A percentile compares a stretch with the other conserved stretches of the same genome.
These are phyloP conservation scores for Meyerozyma elateridarum DNA, from an alignment of 1,139 yeast genomes.

Conservation along the genomic window DNA sequence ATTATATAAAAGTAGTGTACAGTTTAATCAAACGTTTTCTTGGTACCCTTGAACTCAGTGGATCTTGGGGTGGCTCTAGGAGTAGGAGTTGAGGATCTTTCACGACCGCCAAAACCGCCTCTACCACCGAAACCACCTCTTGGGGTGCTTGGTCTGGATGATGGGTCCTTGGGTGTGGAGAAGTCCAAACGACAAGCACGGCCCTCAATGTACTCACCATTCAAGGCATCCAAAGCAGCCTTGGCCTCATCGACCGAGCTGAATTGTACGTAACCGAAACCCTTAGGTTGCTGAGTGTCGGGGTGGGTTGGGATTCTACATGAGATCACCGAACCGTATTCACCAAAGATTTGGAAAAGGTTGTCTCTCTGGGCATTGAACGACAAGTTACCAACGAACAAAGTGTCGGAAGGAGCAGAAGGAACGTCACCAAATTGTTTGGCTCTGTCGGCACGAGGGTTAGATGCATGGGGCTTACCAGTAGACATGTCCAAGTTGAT, in stretches of 20 bases:
- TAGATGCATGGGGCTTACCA: slow-evolving; percentile 61
- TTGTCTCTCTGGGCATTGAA: slow-evolving; percentile 82
- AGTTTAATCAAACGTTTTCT: slow-evolving; percentile 68
- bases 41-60: slow-evolving; percentile 67
- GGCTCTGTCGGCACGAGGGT: slow-evolving; percentile 67
- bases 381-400: slow-evolving; percentile 92
- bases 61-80: slow-evolving; percentile 56
- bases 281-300: slow-evolving; percentile 98
- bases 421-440: slow-evolving; percentile 83
- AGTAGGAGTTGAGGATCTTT: slow-evolving; percentile 43
- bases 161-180: slow-evolving; percentile 80
- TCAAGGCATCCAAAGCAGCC: slow-evolving; percentile 80
- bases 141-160: slow-evolving; percentile 15
- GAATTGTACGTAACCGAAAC: slow-evolving; percentile 96
- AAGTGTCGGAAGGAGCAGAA: slow-evolving; percentile 89
- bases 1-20: slow-evolving; percentile 4
- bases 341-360: slow-evolving; percentile 67
- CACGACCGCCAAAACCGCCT: slow-evolving; percentile 31
- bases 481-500: slow-evolving; percentile 90
- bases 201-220: slow-evolving; percentile 86
- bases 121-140: slow-evolving; percentile 27
- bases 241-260: slow-evolving; percentile 84
- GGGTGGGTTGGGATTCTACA: slow-evolving; percentile 97
- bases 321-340: slow-evolving; percentile 75
- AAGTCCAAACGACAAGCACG: slow-evolving; percentile 93